A percentile compares a stretch with the other conserved stretches of the same genome.
These are phyloP conservation scores for Hypomyces rosellus DNA, from an alignment of 2,329 filamentous ascomycete species.

Conservation along the genomic window DNA sequence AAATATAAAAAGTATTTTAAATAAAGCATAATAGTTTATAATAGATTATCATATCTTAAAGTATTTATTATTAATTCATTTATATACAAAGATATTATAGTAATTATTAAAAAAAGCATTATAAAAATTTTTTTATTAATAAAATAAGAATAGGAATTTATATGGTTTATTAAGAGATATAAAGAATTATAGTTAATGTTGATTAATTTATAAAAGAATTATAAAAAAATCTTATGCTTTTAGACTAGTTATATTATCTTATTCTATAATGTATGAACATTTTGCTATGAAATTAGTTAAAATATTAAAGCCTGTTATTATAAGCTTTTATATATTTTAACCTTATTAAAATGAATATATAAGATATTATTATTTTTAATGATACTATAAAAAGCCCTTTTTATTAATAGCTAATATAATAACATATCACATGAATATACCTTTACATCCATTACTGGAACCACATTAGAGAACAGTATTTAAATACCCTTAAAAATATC, in stretches of 20 bases:
- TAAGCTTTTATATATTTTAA: neutral
- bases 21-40: neutral
- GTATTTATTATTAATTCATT: neutral
- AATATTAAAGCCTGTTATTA: too few species aligned
- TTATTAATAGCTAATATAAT: conserved; percentile 1
- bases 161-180: neutral
- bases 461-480: neutral
- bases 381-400: neutral
- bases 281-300: too few species aligned
- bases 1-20: neutral
- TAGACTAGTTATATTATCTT: too few species aligned
- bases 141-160: neutral
- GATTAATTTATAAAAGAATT: neutral
- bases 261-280: too few species aligned
- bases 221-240: too few species aligned
- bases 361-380: neutral
- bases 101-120: neutral
- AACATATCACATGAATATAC: neutral
- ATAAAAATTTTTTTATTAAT: neutral
- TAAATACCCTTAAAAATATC: neutral
- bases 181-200: neutral
- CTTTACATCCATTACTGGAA: neutral
- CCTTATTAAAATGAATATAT: neutral
- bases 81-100: neutral
- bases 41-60: neutral